phyloP scores from a whole-genome alignment of 208 protist genomes.

The Crithidia expoeki region DNA sequence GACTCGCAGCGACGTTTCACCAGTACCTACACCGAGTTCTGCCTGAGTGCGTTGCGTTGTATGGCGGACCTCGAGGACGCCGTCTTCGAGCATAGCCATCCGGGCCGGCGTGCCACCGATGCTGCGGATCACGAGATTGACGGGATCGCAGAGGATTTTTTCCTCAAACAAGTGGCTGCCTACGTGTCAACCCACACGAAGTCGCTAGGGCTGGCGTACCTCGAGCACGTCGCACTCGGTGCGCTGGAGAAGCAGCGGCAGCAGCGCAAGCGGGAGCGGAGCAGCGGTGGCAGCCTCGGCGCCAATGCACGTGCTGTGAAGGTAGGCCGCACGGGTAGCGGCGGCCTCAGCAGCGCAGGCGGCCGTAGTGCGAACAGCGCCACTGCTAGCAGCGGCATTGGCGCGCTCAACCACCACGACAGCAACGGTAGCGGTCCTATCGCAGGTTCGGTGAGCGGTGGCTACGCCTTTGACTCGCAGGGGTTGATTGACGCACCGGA shows the following conservation, averaged over 20 bases:
- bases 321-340: conserved; percentile 13
- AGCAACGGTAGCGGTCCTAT: neutral
- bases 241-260: conserved; percentile 46
- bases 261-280: conserved; percentile 45
- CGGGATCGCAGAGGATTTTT: conserved; percentile 47
- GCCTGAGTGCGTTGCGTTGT: conserved; percentile 47
- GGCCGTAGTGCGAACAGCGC: neutral
- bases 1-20: conserved; percentile 79
- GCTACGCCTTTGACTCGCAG: conserved; percentile 16
- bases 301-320: conserved; percentile 24
- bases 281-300: conserved; percentile 8
- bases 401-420: neutral
- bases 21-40: conserved; percentile 74
- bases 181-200: conserved; percentile 65
- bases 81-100: conserved; percentile 59
- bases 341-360: too few species aligned
- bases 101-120: conserved; percentile 45
- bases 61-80: conserved; percentile 69
- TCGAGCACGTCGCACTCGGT: conserved; percentile 68
- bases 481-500: conserved; percentile 37
- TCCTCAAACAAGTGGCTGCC: conserved; percentile 55
- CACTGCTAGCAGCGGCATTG: neutral
- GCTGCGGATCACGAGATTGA: conserved; percentile 39
- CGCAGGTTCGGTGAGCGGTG: neutral
- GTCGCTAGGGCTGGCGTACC: conserved; percentile 55